These are phyloP conservation scores for Fraxinus sp. DNA, from an alignment of 305 asterid genomes.

Conservation along the genomic window DNA sequence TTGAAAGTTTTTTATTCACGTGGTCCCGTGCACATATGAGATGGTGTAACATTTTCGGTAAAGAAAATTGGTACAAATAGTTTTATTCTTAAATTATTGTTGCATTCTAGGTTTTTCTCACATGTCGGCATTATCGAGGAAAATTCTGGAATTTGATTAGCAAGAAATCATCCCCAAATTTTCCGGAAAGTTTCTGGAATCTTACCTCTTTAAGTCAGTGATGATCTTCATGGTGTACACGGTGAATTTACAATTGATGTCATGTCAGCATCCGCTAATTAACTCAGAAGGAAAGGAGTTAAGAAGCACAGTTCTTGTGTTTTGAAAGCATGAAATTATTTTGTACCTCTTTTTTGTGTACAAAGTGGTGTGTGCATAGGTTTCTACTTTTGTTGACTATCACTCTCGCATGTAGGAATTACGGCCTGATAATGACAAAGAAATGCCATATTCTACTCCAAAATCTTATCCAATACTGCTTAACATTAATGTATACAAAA, in stretches of 20 bases:
- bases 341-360: background rate
- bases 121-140: too few species aligned
- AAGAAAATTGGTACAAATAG: too few species aligned
- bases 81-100: too few species aligned
- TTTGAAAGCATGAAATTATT: too few species aligned
- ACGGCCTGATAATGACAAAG: background rate
- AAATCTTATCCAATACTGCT: background rate
- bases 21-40: too few species aligned
- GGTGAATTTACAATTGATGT: background rate
- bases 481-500: background rate
- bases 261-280: background rate
- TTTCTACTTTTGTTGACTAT: background rate
- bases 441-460: background rate
- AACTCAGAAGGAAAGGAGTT: background rate
- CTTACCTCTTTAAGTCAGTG: too few species aligned
- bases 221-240: background rate
- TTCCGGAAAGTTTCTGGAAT: too few species aligned
- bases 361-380: background rate
- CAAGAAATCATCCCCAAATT: too few species aligned
- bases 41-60: too few species aligned
- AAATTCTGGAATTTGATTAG: too few species aligned
- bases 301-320: background rate
- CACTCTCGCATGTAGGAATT: background rate
- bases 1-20: too few species aligned
- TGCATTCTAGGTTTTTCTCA: too few species aligned